phyloP scores from a whole-genome alignment of 176 grass and related monocot species.

The Oryza meyeriana region DNA sequence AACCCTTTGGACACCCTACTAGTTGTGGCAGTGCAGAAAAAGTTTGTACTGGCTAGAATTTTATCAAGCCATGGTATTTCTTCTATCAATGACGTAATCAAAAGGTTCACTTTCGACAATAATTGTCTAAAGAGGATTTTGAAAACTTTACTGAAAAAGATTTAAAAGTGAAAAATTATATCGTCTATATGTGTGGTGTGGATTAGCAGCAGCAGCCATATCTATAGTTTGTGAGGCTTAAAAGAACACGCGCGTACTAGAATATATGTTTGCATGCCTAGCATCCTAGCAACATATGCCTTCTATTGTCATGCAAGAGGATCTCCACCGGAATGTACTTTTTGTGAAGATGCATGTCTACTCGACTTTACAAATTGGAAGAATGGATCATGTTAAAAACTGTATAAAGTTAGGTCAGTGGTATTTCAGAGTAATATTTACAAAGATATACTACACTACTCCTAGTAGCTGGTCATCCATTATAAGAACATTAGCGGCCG shows the following conservation, averaged over 20 bases:
- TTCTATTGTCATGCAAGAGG: not conserved
- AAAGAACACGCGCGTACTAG: not conserved
- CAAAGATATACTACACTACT: not conserved
- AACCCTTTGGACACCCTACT: too few relatives aligned
- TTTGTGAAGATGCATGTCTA: not conserved
- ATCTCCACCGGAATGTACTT: not conserved
- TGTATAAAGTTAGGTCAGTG: not conserved
- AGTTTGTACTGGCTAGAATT: too few relatives aligned
- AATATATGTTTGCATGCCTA: not conserved
- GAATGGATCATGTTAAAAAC: not conserved
- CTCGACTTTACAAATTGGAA: not conserved
- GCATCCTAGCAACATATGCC: not conserved
- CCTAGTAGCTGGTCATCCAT: not conserved
- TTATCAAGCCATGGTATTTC: too few relatives aligned
- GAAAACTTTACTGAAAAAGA: not conserved
- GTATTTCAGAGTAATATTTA: not conserved
- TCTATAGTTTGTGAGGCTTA: not conserved
- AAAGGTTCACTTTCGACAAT: too few relatives aligned
- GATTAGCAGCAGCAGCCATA: not conserved
- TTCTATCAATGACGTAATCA: too few relatives aligned
- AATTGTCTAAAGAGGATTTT: not conserved
- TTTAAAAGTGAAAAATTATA: not conserved
- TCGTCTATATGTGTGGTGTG: not conserved
- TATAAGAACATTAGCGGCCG: not conserved
- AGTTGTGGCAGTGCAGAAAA: too few relatives aligned